phyloP scores from a whole-genome alignment of 176 grass and related monocot species.

The Themeda triandra region DNA sequence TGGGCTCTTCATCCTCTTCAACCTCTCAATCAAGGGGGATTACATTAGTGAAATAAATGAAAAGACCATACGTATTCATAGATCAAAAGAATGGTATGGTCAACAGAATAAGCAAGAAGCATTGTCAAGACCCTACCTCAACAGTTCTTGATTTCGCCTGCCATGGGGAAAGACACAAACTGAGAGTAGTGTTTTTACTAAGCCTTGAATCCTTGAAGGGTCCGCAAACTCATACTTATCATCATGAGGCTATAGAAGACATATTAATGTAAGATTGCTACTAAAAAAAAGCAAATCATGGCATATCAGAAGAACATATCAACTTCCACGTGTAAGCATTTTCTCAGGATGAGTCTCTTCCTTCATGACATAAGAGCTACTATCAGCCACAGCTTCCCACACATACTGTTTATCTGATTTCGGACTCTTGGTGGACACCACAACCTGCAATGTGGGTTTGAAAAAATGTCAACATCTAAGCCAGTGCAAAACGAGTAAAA shows the following conservation, averaged over 20 bases:
- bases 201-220: conserved; percentile 56
- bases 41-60: no score
- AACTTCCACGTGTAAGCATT: no score
- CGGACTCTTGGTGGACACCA: conserved; percentile 79
- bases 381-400: conserved; percentile 77
- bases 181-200: conserved; percentile 90
- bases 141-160: conserved; percentile 81
- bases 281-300: no score
- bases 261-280: conserved; percentile 5
- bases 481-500: no score
- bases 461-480: no score
- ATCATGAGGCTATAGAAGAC: conserved; percentile 71
- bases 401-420: conserved; percentile 85
- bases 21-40: no score
- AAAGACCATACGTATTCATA: no score
- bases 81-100: no score
- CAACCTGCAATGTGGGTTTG: no score
- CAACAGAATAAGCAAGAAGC: no score
- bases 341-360: conserved; percentile 81
- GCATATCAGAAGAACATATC: no score
- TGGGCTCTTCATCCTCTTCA: conserved; percentile 59
- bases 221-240: conserved; percentile 74
- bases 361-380: conserved; percentile 79
- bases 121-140: conserved; percentile 40
- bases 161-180: conserved; percentile 83